Percentiles rank a stretch among this genome's conserved stretches.
phyloP scores from a whole-genome alignment of 345 rosid genomes.

The Rhodamnia argentea region DNA sequence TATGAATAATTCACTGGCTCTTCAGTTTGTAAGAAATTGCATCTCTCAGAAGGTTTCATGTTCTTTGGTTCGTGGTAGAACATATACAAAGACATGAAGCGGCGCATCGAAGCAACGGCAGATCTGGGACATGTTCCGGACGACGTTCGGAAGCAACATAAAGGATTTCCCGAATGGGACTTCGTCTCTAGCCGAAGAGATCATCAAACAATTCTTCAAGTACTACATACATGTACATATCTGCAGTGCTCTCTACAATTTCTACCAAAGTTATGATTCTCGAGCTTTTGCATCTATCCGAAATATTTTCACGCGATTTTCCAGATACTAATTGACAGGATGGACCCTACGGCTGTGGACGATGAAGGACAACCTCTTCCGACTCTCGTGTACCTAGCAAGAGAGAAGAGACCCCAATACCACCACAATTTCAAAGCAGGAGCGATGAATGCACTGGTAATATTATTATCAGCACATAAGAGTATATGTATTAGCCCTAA shows the following conservation, averaged over 20 bases:
- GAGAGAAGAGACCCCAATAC: slow-evolving; percentile 31
- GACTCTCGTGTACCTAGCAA: slow-evolving; percentile 27
- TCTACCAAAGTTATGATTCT: background rate
- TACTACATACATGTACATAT: background rate
- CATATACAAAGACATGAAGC: slow-evolving; percentile 20
- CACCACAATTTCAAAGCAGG: slow-evolving; percentile 48
- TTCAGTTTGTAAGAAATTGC: background rate
- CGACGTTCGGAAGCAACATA: slow-evolving; percentile 6
- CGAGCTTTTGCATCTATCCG: background rate
- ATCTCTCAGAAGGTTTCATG: background rate
- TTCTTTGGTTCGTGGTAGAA: slow-evolving; percentile 6
- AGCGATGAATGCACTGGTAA: slow-evolving; percentile 40
- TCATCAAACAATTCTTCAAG: slow-evolving; percentile 29
- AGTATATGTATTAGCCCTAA: background rate
- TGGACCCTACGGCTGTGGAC: slow-evolving; percentile 8
- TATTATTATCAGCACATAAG: background rate
- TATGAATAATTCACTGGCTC: background rate
- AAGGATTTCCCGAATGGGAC: slow-evolving; percentile 25
- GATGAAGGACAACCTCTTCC: slow-evolving; percentile 26
- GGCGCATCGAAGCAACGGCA: slow-evolving; percentile 7
- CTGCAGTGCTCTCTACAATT: background rate
- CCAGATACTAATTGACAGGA: slow-evolving; percentile 4
- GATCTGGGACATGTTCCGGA: slow-evolving; percentile 16
- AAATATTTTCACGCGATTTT: background rate
- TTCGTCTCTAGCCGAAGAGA: slow-evolving; percentile 7